Evolutionary conservation across 2,329 filamentous ascomycete genomes (phyloP), one percentile per base, ranked within the genome.

Genomic region (Hortaea sp.): DNA sequence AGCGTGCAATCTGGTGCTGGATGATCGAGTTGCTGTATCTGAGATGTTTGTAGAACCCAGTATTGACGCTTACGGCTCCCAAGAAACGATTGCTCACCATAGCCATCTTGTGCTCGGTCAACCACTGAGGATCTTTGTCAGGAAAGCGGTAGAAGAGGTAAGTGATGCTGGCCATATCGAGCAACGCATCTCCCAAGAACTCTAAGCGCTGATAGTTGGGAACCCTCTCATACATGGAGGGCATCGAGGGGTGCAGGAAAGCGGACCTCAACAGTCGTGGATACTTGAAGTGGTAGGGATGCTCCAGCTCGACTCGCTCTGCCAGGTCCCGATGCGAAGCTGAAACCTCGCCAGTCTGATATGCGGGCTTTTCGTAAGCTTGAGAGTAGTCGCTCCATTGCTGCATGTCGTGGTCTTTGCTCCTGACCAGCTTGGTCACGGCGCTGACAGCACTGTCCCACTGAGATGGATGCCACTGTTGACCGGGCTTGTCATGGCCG

Each of bases 71-170:
- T 3, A 97, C 71, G 12, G 82, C 86, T 1, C 85, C 88, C 1
- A 95, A 75, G 60, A 97, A 98, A 50, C 89, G 88, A 68, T 98
- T 98, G 44, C 87, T 92, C 0, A 92, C 89, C 86, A 98, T 95
- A n/a, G 89, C 88, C 82, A 94, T 50, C 69, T 97, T 97, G 73
- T 97, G 90, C 66, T 97, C 92, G 0, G 92, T 97, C 49, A 98
- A 73, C 90, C 90, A 97, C 63, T 97, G 89, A 0, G 92, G 90
- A 58, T 95, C 88, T 48, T 84, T 85, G 43, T 78, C 71, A 0
- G 88, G 88, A 56, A 85, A 88, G 3, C 72, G 74, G 54, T 81
- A 75, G 67, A 88, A 97, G 4, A 98, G 74, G 56, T 86, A 81
- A 56, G 89, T 84, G 45, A 97, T 82, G 57, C 84, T 87, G 7